Evolutionary conservation across 441 rosid genomes (phyloP), one percentile per base, ranked within the genome.

Genomic region (Melastoma candidum): DNA sequence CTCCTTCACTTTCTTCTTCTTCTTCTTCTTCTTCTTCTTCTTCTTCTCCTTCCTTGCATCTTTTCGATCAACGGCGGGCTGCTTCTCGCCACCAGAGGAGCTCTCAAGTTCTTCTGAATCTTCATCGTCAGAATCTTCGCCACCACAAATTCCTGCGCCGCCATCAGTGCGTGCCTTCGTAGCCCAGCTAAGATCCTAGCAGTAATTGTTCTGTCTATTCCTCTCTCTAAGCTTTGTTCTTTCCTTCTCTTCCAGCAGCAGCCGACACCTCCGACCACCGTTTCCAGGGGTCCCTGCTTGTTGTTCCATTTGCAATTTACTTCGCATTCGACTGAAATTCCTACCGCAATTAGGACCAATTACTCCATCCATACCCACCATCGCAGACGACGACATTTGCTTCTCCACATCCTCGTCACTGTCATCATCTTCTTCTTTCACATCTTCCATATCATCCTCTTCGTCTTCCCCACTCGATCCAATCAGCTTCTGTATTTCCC

Each of bases 131-230:
- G 63, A 69, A 4, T 70, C 65, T 32, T 61, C 71, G 5, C 51
- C 53, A 44, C 59, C 74, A 2, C 32, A 65, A 64, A 54, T 49
- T 58, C 51, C 43, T 12, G 61, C 61, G 12, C 48, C 44, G 46
- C 44, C 57, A 54, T 47, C 59, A 1, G 27, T 52, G 49, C 48
- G n/a, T 13, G 39, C 48, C 92, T 85, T 59, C 97, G 76, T 48
- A 90, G 73, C 57, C 99, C 99, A n/a, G 96, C 96, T 71, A 94
- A 67, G 58, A 94, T 94, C 80, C 95, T 90, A 32, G 99, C 99
- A 56, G 99, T 94, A 46, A 94, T 90, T 44, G 99, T 97, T 61
- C 97, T 17, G 83, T 50, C 99, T 75, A 63, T 94, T 93, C 43
- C 97, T 80, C 84, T 94, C 99, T 61, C 99, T 85, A 51, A 94